Evolutionary conservation across 2,329 filamentous ascomycete genomes (phyloP).

Genomic region (Talaromyces amestolkiae): DNA sequence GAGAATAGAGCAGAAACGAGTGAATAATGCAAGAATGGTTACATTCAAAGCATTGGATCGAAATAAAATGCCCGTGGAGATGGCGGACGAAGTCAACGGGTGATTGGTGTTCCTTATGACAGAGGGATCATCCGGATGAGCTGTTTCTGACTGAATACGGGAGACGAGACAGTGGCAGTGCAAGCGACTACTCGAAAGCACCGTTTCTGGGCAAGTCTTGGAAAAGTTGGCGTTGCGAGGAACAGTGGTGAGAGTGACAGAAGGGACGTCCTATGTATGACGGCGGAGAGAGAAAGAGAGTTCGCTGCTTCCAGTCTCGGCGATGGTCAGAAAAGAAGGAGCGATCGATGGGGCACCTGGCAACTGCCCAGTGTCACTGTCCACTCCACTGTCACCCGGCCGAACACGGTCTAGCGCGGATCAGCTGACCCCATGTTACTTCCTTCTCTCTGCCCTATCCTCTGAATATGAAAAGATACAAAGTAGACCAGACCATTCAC

Average conservation of each 20-base stretch:
- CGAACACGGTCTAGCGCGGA: slow-evolving; percentile 7
- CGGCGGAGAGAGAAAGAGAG: neutral
- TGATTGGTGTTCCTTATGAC: neutral
- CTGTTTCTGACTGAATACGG: neutral
- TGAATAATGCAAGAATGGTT: neutral
- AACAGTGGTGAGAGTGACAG: neutral
- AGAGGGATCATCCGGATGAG: neutral
- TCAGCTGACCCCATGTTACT: neutral
- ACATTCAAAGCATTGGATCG: neutral
- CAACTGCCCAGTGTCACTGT: neutral
- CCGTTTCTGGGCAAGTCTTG: slow-evolving; percentile 13
- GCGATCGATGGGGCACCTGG: neutral
- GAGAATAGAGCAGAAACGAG: neutral
- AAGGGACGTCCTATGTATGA: neutral
- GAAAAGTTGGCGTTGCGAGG: neutral
- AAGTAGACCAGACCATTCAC: too few relatives aligned
- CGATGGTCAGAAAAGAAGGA: neutral
- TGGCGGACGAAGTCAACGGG: neutral
- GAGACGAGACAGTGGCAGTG: neutral
- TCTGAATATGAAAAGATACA: too few relatives aligned
- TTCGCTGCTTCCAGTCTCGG: neutral
- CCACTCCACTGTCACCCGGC: neutral
- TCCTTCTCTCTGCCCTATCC: neutral
- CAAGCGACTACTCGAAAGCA: neutral
- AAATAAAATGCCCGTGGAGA: neutral